These are phyloP conservation scores for Penicillium robsamsonii DNA, from an alignment of 495 filamentous ascomycete genomes.

Conservation along the genomic window DNA sequence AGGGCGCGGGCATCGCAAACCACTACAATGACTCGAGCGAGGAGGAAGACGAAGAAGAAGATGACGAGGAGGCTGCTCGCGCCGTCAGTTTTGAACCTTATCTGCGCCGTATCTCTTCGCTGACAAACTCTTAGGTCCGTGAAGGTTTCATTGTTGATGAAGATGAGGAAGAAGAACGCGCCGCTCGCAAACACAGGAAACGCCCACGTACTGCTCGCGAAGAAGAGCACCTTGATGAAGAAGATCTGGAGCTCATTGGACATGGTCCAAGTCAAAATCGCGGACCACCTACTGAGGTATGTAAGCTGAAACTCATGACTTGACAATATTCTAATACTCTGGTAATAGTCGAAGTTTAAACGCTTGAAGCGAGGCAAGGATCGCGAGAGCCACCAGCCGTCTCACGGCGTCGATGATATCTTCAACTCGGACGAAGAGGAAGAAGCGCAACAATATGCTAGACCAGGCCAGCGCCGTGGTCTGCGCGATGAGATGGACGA, in stretches of 20 bases:
- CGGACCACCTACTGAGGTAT: slow-evolving; percentile 61
- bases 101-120: neutral
- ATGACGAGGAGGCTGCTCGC: slow-evolving; percentile 75
- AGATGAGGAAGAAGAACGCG: slow-evolving; percentile 74
- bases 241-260: slow-evolving; percentile 94
- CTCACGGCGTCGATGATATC: slow-evolving; percentile 78
- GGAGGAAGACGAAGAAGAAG: slow-evolving; percentile 95
- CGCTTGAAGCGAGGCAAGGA: slow-evolving; percentile 89
- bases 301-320: slow-evolving; percentile 9
- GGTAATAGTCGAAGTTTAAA: slow-evolving; percentile 79
- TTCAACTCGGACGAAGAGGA: slow-evolving; percentile 94
- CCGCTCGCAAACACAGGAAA: slow-evolving; percentile 58
- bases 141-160: slow-evolving; percentile 97
- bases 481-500: slow-evolving; percentile 86
- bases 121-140: slow-evolving; percentile 56
- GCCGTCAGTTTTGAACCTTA: slow-evolving; percentile 36
- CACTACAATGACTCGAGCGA: slow-evolving; percentile 81
- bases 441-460: slow-evolving; percentile 57
- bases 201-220: slow-evolving; percentile 54
- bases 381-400: slow-evolving; percentile 54
- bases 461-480: slow-evolving; percentile 50
- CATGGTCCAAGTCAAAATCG: slow-evolving; percentile 66
- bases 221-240: slow-evolving; percentile 87
- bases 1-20: slow-evolving; percentile 42
- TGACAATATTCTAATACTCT: neutral